Evolutionary conservation across 371 early-diverging fungal genomes (phyloP).

Genomic region (Basidiobolus meristosporus): DNA sequence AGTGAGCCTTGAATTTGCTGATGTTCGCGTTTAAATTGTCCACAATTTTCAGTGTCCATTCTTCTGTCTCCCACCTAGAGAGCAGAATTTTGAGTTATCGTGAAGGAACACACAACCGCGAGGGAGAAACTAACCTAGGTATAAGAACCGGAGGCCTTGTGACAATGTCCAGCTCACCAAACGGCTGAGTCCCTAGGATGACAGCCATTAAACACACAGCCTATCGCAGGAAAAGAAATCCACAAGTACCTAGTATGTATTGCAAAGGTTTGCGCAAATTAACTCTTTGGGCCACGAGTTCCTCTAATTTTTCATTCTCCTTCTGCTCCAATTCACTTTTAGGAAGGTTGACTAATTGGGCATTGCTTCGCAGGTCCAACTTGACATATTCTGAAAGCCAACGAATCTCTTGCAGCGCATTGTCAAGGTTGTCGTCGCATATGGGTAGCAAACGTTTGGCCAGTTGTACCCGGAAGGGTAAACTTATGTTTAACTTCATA

Average conservation of each 20-base stretch:
- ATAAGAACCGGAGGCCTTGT: constrained; percentile 61
- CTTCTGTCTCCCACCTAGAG: constrained; percentile 79
- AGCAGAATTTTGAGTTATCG: background rate
- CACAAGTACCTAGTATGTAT: constrained; percentile 46
- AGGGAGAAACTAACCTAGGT: constrained; percentile 32
- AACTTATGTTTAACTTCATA: too few relatives aligned
- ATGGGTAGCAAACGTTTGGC: too few relatives aligned
- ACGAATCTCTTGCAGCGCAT: too few relatives aligned
- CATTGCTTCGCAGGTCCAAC: too few relatives aligned
- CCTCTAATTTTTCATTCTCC: too few relatives aligned
- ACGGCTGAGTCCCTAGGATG: constrained; percentile 50
- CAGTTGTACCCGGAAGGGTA: too few relatives aligned
- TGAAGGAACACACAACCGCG: background rate
- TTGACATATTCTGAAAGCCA: too few relatives aligned
- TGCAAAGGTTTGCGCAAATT: constrained; percentile 59
- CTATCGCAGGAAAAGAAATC: background rate
- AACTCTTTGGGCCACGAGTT: too few relatives aligned
- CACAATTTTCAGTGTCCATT: constrained; percentile 50
- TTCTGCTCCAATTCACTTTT: too few relatives aligned
- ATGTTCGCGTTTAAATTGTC: constrained; percentile 10
- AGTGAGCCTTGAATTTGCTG: background rate
- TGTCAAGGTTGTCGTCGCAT: too few relatives aligned
- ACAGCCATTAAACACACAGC: too few relatives aligned
- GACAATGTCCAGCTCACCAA: constrained; percentile 50
- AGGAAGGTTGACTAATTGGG: too few relatives aligned